These are phyloP conservation scores for Coelastrella sp. DNA, from an alignment of 139 green algal genomes.

Conservation along the genomic window DNA sequence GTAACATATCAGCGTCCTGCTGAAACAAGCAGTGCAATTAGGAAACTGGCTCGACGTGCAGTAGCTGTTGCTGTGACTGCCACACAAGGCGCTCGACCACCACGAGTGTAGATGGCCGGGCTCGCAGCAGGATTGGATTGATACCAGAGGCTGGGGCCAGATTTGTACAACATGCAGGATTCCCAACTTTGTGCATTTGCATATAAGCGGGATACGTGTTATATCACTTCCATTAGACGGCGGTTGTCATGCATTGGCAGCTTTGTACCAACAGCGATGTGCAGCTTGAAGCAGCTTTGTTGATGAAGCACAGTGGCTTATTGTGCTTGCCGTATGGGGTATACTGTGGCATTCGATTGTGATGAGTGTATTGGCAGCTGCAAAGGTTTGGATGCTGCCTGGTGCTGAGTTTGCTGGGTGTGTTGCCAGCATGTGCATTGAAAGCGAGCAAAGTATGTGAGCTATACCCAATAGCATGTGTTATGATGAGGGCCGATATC, in stretches of 20 bases:
- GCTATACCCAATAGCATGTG: too few relatives aligned
- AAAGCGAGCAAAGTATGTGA: too few relatives aligned
- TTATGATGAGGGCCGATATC: too few relatives aligned
- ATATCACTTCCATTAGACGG: too few relatives aligned
- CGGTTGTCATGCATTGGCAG: not conserved
- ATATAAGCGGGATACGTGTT: not conserved
- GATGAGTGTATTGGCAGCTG: not conserved
- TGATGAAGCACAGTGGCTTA: not conserved
- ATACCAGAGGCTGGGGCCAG: too few relatives aligned
- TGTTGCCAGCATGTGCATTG: too few relatives aligned
- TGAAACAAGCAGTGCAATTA: constrained; percentile 3
- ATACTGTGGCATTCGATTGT: not conserved
- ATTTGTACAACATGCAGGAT: too few relatives aligned
- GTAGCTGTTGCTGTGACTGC: constrained; percentile 15
- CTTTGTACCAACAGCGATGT: not conserved
- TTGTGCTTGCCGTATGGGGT: too few relatives aligned
- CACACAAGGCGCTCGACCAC: not conserved
- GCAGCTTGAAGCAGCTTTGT: not conserved
- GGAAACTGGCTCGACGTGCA: not conserved
- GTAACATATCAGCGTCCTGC: not conserved
- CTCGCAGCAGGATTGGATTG: not conserved
- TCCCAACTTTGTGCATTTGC: not conserved
- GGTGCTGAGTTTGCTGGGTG: not conserved
- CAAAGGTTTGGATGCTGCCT: not conserved
- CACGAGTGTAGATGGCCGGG: not conserved